phyloP scores from a whole-genome alignment of 2,329 filamentous ascomycete species.

The Aspergillus sp. region DNA sequence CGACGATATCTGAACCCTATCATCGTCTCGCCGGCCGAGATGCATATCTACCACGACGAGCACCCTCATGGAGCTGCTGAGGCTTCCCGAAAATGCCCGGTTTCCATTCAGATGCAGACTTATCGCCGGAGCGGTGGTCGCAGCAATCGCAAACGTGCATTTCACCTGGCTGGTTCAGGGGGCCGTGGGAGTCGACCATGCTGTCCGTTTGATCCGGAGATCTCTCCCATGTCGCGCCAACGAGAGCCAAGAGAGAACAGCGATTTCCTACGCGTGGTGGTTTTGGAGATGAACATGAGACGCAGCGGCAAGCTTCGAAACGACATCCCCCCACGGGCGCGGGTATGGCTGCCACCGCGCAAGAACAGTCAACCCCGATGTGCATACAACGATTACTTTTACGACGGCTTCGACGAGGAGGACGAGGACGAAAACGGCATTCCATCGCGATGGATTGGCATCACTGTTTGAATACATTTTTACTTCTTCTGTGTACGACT shows the following conservation, averaged over 20 bases:
- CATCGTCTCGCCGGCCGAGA: constrained; percentile 39
- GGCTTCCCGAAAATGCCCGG: constrained; percentile 32
- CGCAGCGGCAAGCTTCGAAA: constrained; percentile 55
- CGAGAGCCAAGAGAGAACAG: constrained; percentile 59
- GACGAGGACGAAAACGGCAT: constrained; percentile 15
- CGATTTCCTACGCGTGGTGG: constrained; percentile 57
- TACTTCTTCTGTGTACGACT: background rate
- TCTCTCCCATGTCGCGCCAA: constrained; percentile 44
- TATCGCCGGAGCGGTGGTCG: constrained; percentile 40
- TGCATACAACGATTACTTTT: constrained; percentile 8
- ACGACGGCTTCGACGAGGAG: constrained; percentile 7
- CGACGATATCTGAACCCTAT: constrained; percentile 57
- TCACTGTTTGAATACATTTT: constrained; percentile 13
- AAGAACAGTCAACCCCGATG: constrained; percentile 18
- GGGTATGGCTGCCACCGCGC: constrained; percentile 56
- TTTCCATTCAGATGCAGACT: constrained; percentile 58
- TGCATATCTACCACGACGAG: constrained; percentile 37
- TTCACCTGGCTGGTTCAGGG: constrained; percentile 37
- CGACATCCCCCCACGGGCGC: constrained; percentile 48
- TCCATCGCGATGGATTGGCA: constrained; percentile 24
- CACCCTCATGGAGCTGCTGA: constrained; percentile 28
- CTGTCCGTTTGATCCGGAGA: constrained; percentile 26
- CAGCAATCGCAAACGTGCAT: constrained; percentile 21
- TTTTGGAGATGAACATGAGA: constrained; percentile 63
- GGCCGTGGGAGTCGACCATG: constrained; percentile 33